Evolutionary conservation across 129 eudicot species (phyloP), one percentile per base, ranked within the genome.

Genomic region (Deinandra increscens): DNA sequence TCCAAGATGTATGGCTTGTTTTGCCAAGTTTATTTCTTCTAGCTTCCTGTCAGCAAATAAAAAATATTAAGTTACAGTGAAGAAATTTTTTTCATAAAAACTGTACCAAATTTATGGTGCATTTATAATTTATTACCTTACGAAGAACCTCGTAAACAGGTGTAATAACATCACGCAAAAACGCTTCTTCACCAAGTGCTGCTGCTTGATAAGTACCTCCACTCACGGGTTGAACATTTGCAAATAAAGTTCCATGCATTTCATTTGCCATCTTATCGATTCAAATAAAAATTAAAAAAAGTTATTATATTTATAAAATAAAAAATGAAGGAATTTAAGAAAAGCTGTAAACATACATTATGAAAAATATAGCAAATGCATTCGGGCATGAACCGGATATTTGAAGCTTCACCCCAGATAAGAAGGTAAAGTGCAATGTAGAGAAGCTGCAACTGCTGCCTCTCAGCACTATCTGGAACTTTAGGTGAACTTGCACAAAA

Each of bases 371-470:
- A 94, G 96, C 99, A 94, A 33, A 94, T 46, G 81, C 99, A 94
- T 75, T 94, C 97, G 41, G 99, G 99, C 97, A 94, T 94, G 69
- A 94, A 94, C 26, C 99, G 87, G 61, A 94, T 80, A 77, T 94
- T 94, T 79, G 99, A 94, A 76, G 99, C 99, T 87, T 94, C 99
- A 38, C 99, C 99, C 99, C 99, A 94, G 20, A 94, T 90, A 70
- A 94, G 99, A 39, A 94, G 87, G 86, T 90, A 94, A 19, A 94
- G 97, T 68, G 88, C 99, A 78, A 90, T 89, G 81, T 89, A 94
- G 58, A 94, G 86, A 79, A 94, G 94, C 77, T 94, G 84, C 70
- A 91, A 70, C 75, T 90, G 97, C 71, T 85, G 91, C 76, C 48
- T 77, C 61, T 89, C 85, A 49, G 79, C 79, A 70, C 72, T 85